Evolutionary conservation across 306 rosid species (phyloP), one percentile per base, ranked within the genome.

Genomic region (Prunus davidiana): DNA sequence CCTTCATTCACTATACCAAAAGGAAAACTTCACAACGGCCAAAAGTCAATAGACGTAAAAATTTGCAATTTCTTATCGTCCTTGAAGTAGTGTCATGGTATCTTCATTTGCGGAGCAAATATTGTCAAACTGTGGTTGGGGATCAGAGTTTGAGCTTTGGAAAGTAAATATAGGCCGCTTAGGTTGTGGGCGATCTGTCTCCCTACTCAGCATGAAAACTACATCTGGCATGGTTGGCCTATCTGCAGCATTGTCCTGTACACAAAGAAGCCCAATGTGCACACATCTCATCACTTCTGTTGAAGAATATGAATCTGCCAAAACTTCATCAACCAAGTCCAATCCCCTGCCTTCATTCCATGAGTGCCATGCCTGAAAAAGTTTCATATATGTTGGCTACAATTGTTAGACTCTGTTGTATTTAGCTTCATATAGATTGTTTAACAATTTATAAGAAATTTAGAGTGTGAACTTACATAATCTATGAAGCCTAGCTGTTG

Each of bases 171-270:
- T 0, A 46, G 82, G 85, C 55, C 11, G 41, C 49, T 49, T 67
- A 3, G 85, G 85, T 25, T 61, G 45, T 12, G 76, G 79, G 38
- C 19, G 45, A 49, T 19, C 51, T 20, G 47, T 71, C 8, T 73
- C 82, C 2, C 66, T 77, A 24, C 52, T 52, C 5, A 73, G 61
- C 79, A 82, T 72, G 28, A 15, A 27, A 8, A 54, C 72, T 0
- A 73, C 76, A 5, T 67, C 79, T 0, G 72, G 45, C 82, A 78
- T 77, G 78, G 72, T 72, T 6, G 82, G 82, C n/a, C 85, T 66
- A 49, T 82, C 72, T 2, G 68, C 13, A 6, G 79, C 60, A 12
- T 46, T 22, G 58, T 82, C 77, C 16, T 77, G 82, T 4, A 78
- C 72, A 19, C 82, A 82, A 6, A 82, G 67, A 30, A 82, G 76